These are phyloP conservation scores for Dimocarpus longan DNA, from an alignment of 345 rosid species.

Conservation along the genomic window DNA sequence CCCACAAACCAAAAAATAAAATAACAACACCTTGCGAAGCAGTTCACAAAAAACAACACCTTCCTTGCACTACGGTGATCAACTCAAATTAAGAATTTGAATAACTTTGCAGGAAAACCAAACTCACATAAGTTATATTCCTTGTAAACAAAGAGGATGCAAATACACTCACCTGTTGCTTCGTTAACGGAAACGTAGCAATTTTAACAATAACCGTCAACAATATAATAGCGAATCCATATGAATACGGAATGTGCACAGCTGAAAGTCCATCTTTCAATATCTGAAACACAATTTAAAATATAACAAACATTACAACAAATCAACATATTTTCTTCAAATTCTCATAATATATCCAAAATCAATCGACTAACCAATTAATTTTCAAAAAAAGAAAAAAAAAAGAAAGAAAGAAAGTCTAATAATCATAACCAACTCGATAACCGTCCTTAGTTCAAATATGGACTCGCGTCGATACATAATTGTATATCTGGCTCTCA, in stretches of 20 bases:
- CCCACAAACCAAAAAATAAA: neutral
- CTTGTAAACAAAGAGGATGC: neutral
- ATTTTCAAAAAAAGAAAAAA: neutral
- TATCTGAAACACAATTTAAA: conserved; percentile 42
- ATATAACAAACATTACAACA: neutral
- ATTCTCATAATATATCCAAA: neutral
- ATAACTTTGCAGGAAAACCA: neutral
- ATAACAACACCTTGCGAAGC: neutral
- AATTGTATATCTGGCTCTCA: neutral
- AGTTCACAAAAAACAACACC: neutral
- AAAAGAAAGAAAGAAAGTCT: too few species aligned
- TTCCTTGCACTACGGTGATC: neutral
- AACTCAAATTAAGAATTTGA: neutral
- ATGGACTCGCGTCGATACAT: neutral
- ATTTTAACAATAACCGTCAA: conserved; percentile 83
- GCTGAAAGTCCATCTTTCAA: conserved; percentile 83
- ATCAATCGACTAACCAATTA: neutral
- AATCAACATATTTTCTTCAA: neutral
- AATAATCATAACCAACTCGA: neutral
- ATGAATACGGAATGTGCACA: conserved; percentile 82
- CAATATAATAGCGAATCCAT: conserved; percentile 92
- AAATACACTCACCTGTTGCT: conserved; percentile 65
- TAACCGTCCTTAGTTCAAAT: neutral
- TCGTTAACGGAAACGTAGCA: conserved; percentile 84
- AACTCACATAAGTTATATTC: neutral